Conservation (phyloP, 2,329 filamentous ascomycete species). For the Colletotrichum sp. region DNA sequence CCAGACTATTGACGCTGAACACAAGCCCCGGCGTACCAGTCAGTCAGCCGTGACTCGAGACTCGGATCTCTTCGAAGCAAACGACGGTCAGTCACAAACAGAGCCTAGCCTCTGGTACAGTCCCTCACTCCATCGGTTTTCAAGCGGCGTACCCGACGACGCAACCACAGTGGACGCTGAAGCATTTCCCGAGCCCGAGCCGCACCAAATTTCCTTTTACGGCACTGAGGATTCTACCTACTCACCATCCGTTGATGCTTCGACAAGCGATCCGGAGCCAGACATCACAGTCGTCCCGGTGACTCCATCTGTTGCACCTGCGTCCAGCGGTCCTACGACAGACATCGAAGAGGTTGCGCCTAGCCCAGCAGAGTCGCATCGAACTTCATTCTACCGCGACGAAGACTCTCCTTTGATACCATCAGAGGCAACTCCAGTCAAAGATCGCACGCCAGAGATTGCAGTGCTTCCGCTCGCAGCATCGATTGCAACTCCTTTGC, state of each 20-base stretch:
- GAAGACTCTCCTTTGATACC: neutral
- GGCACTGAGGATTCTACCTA: neutral
- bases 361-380: neutral
- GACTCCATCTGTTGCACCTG: neutral
- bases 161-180: neutral
- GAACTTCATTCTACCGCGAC: neutral
- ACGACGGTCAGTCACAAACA: neutral
- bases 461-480: no score
- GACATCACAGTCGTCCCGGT: neutral
- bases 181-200: neutral
- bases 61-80: neutral
- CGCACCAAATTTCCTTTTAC: neutral
- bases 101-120: neutral
- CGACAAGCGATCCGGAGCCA: neutral
- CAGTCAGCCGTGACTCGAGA: neutral
- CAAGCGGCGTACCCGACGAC: neutral
- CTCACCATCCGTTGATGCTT: neutral
- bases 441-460: no score
- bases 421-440: no score
- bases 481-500: neutral
- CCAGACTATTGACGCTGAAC: neutral
- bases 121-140: neutral
- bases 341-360: neutral
- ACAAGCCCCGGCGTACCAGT: neutral
- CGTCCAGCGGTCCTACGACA: neutral